Conservation (phyloP, 2,329 filamentous ascomycete genomes). For the Sordariomycetes sp. region DNA sequence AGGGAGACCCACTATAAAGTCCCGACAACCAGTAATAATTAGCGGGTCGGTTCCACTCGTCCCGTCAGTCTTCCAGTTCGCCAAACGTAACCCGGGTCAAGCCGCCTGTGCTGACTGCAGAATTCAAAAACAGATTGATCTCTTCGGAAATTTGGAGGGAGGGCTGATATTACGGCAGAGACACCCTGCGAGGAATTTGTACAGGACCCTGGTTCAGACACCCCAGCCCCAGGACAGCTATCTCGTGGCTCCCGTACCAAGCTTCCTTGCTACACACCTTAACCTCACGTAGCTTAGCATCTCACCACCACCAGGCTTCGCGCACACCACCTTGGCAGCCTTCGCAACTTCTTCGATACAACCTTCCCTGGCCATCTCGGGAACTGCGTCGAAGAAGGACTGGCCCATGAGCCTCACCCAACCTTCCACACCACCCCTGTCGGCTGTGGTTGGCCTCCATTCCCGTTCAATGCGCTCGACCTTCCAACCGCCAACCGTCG, state of each 20-base stretch:
- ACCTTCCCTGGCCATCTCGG: constrained; percentile 34
- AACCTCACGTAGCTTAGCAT: constrained; percentile 43
- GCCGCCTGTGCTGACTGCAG: too few relatives aligned
- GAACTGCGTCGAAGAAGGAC: constrained; percentile 43
- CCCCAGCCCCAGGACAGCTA: not conserved
- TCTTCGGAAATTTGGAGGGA: too few relatives aligned
- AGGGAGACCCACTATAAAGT: not conserved
- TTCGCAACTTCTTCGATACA: constrained; percentile 43
- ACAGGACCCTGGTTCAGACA: too few relatives aligned
- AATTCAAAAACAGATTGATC: too few relatives aligned
- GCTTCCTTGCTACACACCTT: constrained; percentile 33
- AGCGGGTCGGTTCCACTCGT: not conserved
- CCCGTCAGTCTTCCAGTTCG: not conserved
- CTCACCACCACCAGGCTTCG: constrained; percentile 44
- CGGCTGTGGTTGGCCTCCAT: constrained; percentile 53
- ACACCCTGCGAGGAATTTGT: too few relatives aligned
- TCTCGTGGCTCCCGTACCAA: constrained; percentile 6
- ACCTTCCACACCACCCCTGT: constrained; percentile 48
- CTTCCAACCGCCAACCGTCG: constrained; percentile 32
- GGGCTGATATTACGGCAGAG: too few relatives aligned
- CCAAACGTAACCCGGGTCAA: not conserved
- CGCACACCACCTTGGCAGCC: constrained; percentile 43
- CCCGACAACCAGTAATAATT: not conserved
- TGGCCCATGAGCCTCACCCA: constrained; percentile 58
- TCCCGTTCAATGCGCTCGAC: constrained; percentile 48